Evolutionary conservation across 257 asterid species (phyloP).

Genomic region (Solanum pinnatisectum): DNA sequence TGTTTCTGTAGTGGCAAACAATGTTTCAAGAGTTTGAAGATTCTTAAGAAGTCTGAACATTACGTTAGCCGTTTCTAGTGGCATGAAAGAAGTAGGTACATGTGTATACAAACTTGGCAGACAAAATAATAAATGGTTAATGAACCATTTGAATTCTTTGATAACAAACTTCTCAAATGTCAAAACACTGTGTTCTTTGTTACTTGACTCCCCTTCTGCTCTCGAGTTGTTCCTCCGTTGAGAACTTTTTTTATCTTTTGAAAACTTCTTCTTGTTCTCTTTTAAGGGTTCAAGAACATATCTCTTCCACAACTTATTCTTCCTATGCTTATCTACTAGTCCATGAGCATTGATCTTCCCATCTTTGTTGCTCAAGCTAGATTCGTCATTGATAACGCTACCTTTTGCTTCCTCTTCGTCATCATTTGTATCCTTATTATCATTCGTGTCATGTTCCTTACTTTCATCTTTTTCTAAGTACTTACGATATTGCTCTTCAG

Average conservation of each 20-base stretch:
- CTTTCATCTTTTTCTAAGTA: constrained; percentile 4
- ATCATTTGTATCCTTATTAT: not conserved
- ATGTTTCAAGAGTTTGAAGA: constrained; percentile 9
- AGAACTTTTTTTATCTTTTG: not conserved
- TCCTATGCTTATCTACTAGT: not conserved
- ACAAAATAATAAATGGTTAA: constrained; percentile 4
- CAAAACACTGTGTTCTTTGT: not conserved
- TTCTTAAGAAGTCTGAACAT: constrained; percentile 10
- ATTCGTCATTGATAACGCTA: not conserved
- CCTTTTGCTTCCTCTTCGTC: not conserved
- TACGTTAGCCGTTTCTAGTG: constrained; percentile 8
- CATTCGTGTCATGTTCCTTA: not conserved
- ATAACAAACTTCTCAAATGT: constrained; percentile 36
- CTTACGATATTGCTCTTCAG: constrained; percentile 10
- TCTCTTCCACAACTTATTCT: constrained; percentile 8
- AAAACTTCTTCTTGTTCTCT: constrained; percentile 5
- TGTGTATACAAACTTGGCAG: constrained; percentile 25
- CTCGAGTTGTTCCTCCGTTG: not conserved
- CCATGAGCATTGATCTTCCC: not conserved
- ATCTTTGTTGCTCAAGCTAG: not conserved
- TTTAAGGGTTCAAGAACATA: constrained; percentile 3
- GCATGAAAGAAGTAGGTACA: constrained; percentile 27
- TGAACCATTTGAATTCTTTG: not conserved
- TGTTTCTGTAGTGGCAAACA: not conserved
- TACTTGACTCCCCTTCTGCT: not conserved